Conservation (phyloP, 805 yeast genomes). For the Metschnikowia santaceciliae region DNA sequence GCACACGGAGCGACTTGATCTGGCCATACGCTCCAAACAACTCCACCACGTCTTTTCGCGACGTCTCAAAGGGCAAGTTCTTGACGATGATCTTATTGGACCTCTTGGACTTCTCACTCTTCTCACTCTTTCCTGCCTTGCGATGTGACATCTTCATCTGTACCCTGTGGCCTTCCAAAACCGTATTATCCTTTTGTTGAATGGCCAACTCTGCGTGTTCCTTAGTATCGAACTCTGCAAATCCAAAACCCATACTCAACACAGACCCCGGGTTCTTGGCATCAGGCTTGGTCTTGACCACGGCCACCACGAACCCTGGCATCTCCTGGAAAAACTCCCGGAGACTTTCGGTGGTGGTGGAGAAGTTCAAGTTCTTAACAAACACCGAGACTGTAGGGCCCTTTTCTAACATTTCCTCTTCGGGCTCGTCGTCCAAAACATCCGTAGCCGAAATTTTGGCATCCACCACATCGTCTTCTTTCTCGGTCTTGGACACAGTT, state of each 20-base stretch:
- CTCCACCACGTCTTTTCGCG: constrained; percentile 88
- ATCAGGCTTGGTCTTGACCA: constrained; percentile 84
- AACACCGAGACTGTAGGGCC: constrained; percentile 87
- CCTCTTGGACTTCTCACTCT: constrained; percentile 34
- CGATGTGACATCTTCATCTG: constrained; percentile 88
- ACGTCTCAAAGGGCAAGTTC: constrained; percentile 95
- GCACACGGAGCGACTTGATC: constrained; percentile 90
- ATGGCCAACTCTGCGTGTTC: constrained; percentile 79
- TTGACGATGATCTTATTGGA: constrained; percentile 86
- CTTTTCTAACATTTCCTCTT: constrained; percentile 36
- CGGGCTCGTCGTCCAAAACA: constrained; percentile 27
- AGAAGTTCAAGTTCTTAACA: constrained; percentile 86
- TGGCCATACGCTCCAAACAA: constrained; percentile 93
- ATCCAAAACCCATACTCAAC: constrained; percentile 97
- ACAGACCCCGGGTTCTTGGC: constrained; percentile 61
- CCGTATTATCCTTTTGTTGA: constrained; percentile 64
- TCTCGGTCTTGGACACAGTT: constrained; percentile 17
- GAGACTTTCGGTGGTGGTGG: constrained; percentile 61
- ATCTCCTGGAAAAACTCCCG: constrained; percentile 60
- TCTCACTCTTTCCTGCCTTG: constrained; percentile 29
- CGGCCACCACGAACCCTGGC: constrained; percentile 77
- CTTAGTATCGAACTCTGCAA: constrained; percentile 80
- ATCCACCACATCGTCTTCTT: constrained; percentile 17
- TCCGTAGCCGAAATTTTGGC: constrained; percentile 45
- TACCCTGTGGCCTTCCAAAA: constrained; percentile 83